Evolutionary conservation across 1,284 basidiomycete species (phyloP).

Genomic region (Hemileia vastatrix): DNA sequence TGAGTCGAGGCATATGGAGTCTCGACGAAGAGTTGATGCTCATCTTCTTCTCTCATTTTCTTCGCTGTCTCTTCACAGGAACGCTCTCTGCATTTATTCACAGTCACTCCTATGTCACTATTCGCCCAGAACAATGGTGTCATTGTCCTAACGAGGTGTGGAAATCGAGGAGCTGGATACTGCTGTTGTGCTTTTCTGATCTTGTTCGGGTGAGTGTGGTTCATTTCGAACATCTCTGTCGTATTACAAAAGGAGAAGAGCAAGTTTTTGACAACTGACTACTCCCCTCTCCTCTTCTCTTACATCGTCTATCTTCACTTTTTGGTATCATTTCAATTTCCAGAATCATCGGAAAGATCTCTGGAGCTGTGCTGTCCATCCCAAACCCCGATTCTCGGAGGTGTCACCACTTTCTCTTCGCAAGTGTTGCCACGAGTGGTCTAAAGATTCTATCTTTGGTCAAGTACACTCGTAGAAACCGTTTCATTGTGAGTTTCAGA

Average conservation of each 20-base stretch:
- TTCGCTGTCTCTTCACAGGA: slow-evolving; percentile 59
- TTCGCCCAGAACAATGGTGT: slow-evolving; percentile 48
- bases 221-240: no score
- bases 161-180: no score
- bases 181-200: no score
- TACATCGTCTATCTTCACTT: slow-evolving; percentile 13
- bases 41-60: slow-evolving; percentile 11
- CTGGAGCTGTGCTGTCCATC: slow-evolving; percentile 54
- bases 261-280: neutral
- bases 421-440: slow-evolving; percentile 52
- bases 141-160: slow-evolving; percentile 47
- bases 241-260: no score
- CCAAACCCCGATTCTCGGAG: slow-evolving; percentile 72
- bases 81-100: slow-evolving; percentile 47
- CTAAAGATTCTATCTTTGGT: slow-evolving; percentile 61
- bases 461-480: slow-evolving; percentile 59
- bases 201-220: no score
- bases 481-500: slow-evolving; percentile 63
- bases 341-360: slow-evolving; percentile 61
- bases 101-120: no score
- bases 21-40: no score
- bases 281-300: slow-evolving; percentile 1
- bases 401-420: slow-evolving; percentile 51
- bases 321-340: slow-evolving; percentile 6
- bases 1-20: no score